These are phyloP conservation scores for Thecaphora frezii DNA, from an alignment of 1,284 basidiomycete species.

Conservation along the genomic window DNA sequence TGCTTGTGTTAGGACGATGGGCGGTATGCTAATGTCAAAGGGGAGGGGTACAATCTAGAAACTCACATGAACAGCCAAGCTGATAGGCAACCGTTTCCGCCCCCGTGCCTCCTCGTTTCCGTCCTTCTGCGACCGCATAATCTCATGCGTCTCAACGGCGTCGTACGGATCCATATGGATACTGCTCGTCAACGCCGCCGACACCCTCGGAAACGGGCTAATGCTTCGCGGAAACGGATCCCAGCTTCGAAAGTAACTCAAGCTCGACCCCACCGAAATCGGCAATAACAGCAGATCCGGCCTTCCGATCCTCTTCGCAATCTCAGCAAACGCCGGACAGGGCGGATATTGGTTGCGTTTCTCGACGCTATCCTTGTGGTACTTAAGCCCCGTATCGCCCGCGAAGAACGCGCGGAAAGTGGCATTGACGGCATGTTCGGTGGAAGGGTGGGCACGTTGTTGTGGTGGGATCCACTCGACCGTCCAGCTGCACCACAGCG, in stretches of 20 bases:
- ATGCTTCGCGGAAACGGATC: constrained; percentile 44
- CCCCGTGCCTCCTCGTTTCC: constrained; percentile 3
- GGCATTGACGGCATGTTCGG: neutral
- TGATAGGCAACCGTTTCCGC: constrained; percentile 8
- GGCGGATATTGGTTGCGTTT: constrained; percentile 29
- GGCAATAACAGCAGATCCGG: constrained; percentile 49
- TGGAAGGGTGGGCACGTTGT: neutral
- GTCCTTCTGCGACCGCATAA: constrained; percentile 18
- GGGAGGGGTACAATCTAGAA: too few relatives aligned
- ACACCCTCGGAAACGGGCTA: constrained; percentile 39
- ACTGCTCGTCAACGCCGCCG: constrained; percentile 29
- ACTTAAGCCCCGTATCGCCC: constrained; percentile 52
- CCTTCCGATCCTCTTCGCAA: constrained; percentile 18
- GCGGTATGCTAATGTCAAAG: too few relatives aligned
- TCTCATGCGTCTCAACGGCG: constrained; percentile 29
- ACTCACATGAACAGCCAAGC: constrained; percentile 19
- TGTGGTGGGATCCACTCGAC: constrained; percentile 15
- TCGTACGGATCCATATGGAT: constrained; percentile 51
- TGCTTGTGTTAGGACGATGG: too few relatives aligned
- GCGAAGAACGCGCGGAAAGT: constrained; percentile 49
- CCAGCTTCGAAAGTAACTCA: constrained; percentile 41
- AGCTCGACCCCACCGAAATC: constrained; percentile 40
- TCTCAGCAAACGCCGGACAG: constrained; percentile 51
- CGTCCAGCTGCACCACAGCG: constrained; percentile 52
- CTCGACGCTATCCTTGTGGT: constrained; percentile 28